Evolutionary conservation across 495 filamentous ascomycete genomes (phyloP), one percentile per base, ranked within the genome.

Genomic region (Pyrenopolyporus hunteri): DNA sequence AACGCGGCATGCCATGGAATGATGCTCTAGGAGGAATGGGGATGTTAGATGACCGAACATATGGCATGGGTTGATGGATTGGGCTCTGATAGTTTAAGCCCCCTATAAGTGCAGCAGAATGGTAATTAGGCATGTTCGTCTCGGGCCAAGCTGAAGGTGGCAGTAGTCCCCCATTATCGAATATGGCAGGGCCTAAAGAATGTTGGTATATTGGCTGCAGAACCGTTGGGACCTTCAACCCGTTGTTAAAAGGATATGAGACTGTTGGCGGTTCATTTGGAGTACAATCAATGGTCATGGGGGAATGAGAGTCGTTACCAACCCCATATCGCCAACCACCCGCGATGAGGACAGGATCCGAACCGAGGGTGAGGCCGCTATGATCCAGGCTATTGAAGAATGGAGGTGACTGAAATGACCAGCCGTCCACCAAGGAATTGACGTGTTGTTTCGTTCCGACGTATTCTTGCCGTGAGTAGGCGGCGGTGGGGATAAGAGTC

Each of bases 111-210:
- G 62, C 48, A 22, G 47, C 52, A 20, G 62, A 53, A 11, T 58
- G 70, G 45, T 74, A 78, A 44, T 66, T 70, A 10, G 68, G 31
- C 14, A 86, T 87, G 10, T 80, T 86, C 4, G 88, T 87, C 73
- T 96, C 87, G 9, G 86, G 85, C 89, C 89, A 94, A 62, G 89
- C 88, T 11, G 87, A 84, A 2, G 70, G 65, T 32, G 89, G 90
- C 72, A 85, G 89, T 11, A 88, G 83, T 3, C 85, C 86, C 29
- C 83, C 85, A 25, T 85, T 86, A 56, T 90, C 90, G 13, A 88
- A 88, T 16, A 87, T 85, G 2, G 90, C 91, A 28, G 89, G 89
- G 5, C 88, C 85, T 23, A 86, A 73, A 37, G 81, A 81, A 26
- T 87, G 85, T 56, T 92, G 89, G 51, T 89, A 85, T 19, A 85